Percentiles rank a stretch among this genome's conserved stretches.
phyloP scores from a whole-genome alignment of 495 filamentous ascomycete genomes.

The Talaromyces liani region DNA sequence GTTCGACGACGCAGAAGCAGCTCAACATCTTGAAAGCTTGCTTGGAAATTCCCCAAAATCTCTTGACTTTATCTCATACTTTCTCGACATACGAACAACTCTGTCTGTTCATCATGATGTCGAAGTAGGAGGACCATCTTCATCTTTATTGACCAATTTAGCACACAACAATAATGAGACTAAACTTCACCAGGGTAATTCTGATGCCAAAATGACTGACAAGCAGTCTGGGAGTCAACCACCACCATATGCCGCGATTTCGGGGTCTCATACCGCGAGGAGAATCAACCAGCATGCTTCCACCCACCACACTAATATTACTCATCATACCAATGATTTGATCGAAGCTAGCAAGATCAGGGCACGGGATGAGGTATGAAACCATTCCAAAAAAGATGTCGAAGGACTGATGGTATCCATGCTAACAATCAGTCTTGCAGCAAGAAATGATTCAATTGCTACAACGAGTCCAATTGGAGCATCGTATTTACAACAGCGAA shows the following conservation, averaged over 20 bases:
- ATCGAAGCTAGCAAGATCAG: slow-evolving; percentile 28
- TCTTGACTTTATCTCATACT: slow-evolving; percentile 1
- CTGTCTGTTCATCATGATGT: not conserved
- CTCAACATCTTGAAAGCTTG: not conserved
- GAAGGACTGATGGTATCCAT: not conserved
- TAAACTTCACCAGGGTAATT: not conserved
- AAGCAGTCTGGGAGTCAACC: not conserved
- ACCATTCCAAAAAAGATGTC: not conserved
- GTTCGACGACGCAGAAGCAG: slow-evolving; percentile 1
- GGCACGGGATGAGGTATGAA: slow-evolving; percentile 25
- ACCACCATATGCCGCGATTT: not conserved
- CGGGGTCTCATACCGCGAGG: not conserved
- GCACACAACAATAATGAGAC: not conserved
- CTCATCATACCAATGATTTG: slow-evolving; percentile 22
- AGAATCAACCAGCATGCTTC: not conserved
- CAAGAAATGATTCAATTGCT: slow-evolving; percentile 36
- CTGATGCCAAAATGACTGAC: not conserved
- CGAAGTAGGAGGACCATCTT: not conserved
- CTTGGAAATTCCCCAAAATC: slow-evolving; percentile 3
- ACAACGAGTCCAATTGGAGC: slow-evolving; percentile 24
- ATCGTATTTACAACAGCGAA: slow-evolving; percentile 36
- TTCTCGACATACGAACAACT: not conserved
- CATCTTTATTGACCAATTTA: not conserved
- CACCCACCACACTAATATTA: not conserved
- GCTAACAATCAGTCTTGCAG: not conserved